Evolutionary conservation across 2,329 filamentous ascomycete genomes (phyloP), one percentile per base, ranked within the genome.

Genomic region (Calonectria pteridis): DNA sequence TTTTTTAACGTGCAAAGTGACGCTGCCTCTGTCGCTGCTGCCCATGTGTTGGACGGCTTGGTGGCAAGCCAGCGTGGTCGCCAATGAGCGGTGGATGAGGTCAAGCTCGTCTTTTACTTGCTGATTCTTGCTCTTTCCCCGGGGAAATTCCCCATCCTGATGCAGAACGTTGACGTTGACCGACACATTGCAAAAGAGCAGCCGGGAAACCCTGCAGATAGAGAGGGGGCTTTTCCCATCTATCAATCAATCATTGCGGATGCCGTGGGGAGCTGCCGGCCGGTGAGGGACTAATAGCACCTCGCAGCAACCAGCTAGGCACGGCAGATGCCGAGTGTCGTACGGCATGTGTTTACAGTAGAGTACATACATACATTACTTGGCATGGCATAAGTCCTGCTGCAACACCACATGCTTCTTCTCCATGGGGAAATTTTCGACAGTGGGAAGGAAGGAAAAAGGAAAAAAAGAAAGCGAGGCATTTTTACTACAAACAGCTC

Each of bases 131-230:
- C 31, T 26, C 11, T 13, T 59, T 37, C 31, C 31, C 53, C 53
- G 18, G 53, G n/a, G 23, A 35, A 26, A 46, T n/a, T 20, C 53
- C 14, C 53, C 53, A 59, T 59, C 11, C 7, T 59, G 31, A 26
- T 31, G 53, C 53, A 59, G 53, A 46, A 63, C 29, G 31, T 35
- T 23, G 29, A 16, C 50, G 49, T 58, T 65, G 68, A 58, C 68
- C 59, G 68, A 65, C 68, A 58, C 59, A 65, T 58, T 28, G 67
- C 40, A 46, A 46, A 59, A 23, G 55, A 46, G 37, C 20, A 23
- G 29, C 35, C 29, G 26, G 26, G 26, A 46, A 65, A 51, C 59
- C 59, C 67, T 35, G 67, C 53, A 49, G 29, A 35, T 23, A 13
- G 23, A 58, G 53, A 59, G 53, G 20, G 53, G 31, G n/a, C n/a